A percentile compares a stretch with the other conserved stretches of the same genome.
Conservation (phyloP, 2,329 filamentous ascomycete genomes). For the Xylaria hypoxylon region DNA sequence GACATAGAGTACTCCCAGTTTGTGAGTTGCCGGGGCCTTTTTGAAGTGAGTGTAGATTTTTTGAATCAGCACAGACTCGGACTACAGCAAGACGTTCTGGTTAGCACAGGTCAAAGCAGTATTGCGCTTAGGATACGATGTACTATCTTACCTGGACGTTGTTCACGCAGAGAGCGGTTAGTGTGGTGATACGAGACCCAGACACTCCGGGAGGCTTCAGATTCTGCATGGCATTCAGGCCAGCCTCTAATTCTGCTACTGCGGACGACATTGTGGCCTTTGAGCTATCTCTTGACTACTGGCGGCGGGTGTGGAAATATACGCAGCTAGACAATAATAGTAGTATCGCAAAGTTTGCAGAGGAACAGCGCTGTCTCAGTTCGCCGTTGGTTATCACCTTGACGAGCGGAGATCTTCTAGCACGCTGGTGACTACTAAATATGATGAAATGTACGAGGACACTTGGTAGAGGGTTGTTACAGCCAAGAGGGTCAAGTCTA, state of each 20-base stretch:
- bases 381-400: slow-evolving; percentile 46
- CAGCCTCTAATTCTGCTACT: slow-evolving; percentile 89
- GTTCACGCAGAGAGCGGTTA: slow-evolving; percentile 87
- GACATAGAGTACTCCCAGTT: slow-evolving; percentile 98
- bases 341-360: slow-evolving; percentile 43
- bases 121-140: slow-evolving; percentile 26
- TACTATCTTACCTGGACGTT: slow-evolving; percentile 83
- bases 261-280: slow-evolving; percentile 75
- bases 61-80: slow-evolving; percentile 92
- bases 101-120: slow-evolving; percentile 44
- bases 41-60: slow-evolving; percentile 98
- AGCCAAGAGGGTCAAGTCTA: slow-evolving; percentile 48
- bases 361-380: slow-evolving; percentile 39
- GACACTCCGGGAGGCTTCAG: slow-evolving; percentile 95
- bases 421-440: slow-evolving; percentile 47
- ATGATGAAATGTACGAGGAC: slow-evolving; percentile 43
- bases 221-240: slow-evolving; percentile 89
- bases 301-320: slow-evolving; percentile 44
- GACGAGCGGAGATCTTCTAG: slow-evolving; percentile 45
- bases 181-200: slow-evolving; percentile 86
- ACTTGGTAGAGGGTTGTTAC: slow-evolving; percentile 47
- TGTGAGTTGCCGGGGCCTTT: slow-evolving; percentile 93
- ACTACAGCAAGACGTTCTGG: slow-evolving; percentile 65
- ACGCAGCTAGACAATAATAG: slow-evolving; percentile 43
- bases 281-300: slow-evolving; percentile 41